phyloP scores from a whole-genome alignment of 2,329 filamentous ascomycete species.

The Alternaria triticina region DNA sequence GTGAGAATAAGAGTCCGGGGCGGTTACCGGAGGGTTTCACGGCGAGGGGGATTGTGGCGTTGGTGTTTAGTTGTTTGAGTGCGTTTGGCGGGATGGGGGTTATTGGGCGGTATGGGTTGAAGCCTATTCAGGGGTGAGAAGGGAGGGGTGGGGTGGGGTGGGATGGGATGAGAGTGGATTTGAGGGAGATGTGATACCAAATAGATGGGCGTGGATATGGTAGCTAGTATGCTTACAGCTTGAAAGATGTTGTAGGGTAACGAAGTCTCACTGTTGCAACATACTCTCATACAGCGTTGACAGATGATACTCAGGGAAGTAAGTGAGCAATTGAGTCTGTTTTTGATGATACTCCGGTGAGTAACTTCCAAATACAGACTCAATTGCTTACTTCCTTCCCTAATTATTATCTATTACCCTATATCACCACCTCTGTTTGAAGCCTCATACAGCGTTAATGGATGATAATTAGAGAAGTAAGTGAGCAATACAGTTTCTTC shows the following conservation, averaged over 20 bases:
- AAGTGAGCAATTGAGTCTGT: not conserved
- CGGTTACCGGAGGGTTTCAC: constrained; percentile 74
- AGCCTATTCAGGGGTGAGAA: constrained; percentile 17
- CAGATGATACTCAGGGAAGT: not conserved
- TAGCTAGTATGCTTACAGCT: not conserved
- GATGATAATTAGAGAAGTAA: not conserved
- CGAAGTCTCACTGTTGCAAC: not conserved
- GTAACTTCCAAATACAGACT: not conserved
- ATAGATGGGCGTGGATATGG: not conserved
- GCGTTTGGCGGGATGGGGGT: constrained; percentile 72
- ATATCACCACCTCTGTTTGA: not conserved
- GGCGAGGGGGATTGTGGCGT: constrained; percentile 71
- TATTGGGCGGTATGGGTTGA: constrained; percentile 71
- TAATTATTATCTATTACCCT: not conserved
- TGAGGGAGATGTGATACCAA: not conserved
- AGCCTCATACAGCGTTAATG: not conserved
- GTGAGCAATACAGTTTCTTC: not conserved
- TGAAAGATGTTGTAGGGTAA: not conserved
- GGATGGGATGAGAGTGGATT: not conserved
- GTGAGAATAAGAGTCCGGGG: constrained; percentile 60
- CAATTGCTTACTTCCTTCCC: not conserved
- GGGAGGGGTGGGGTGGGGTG: not conserved
- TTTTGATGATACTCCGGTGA: not conserved
- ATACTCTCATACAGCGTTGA: not conserved
- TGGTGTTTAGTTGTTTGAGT: constrained; percentile 73